phyloP scores from a whole-genome alignment of 1,284 basidiomycete species.

The Rhodotorula sp. region DNA sequence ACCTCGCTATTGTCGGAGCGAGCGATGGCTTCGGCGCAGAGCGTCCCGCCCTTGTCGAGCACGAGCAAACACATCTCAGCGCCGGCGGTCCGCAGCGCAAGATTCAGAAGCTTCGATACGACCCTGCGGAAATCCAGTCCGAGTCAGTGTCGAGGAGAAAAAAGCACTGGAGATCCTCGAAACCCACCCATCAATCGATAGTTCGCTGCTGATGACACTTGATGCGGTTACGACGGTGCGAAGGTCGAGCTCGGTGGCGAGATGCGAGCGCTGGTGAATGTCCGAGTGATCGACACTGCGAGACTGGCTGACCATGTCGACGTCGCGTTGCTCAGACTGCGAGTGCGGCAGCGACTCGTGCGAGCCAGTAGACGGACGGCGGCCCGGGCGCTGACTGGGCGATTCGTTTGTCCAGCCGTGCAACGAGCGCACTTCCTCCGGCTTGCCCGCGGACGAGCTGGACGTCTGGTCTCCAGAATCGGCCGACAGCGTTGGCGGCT shows the following conservation, averaged over 20 bases:
- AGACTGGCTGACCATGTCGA: conserved; percentile 8
- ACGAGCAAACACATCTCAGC: conserved; percentile 39
- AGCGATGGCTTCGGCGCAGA: conserved; percentile 37
- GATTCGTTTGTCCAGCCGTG: not conserved
- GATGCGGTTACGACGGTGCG: conserved; percentile 37
- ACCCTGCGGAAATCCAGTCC: conserved; percentile 4
- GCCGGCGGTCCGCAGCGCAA: conserved; percentile 35
- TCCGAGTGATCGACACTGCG: conserved; percentile 21
- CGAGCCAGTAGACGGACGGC: conserved; percentile 10
- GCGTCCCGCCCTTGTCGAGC: conserved; percentile 33
- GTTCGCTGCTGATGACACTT: conserved; percentile 27
- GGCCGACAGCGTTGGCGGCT: not conserved
- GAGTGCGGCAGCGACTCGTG: conserved; percentile 20
- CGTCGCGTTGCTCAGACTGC: conserved; percentile 20
- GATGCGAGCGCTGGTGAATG: conserved; percentile 16
- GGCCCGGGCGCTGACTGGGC: not conserved
- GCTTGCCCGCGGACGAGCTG: not conserved
- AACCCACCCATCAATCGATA: conserved; percentile 32
- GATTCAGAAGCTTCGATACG: conserved; percentile 38
- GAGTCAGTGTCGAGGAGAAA: not conserved
- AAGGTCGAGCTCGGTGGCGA: conserved; percentile 39
- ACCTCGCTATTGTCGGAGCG: conserved; percentile 25
- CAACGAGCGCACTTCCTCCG: not conserved
- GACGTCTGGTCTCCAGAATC: not conserved
- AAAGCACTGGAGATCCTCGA: no score